phyloP scores from a whole-genome alignment of 2,329 filamentous ascomycete species.

The Ceratocystis albifundus region DNA sequence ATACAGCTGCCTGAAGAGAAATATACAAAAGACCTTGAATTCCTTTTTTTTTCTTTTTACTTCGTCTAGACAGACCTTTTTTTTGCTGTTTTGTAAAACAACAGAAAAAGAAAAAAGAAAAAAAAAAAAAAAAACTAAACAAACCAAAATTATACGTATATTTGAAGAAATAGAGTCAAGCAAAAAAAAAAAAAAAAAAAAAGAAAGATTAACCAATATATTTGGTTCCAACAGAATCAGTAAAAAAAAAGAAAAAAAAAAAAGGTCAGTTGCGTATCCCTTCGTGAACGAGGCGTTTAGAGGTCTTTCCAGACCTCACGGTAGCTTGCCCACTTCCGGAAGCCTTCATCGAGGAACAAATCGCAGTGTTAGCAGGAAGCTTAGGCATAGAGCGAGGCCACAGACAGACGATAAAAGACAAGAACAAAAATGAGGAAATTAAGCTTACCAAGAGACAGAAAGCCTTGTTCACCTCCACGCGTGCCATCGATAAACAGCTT shows the following conservation, averaged over 20 bases:
- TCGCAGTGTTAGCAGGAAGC: neutral
- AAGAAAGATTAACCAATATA: neutral
- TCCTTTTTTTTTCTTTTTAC: neutral
- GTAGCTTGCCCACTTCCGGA: slow-evolving; percentile 48
- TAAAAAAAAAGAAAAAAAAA: no score
- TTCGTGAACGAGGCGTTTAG: neutral
- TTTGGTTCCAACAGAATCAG: neutral
- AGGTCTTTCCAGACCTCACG: slow-evolving; percentile 43
- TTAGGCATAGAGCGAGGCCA: neutral
- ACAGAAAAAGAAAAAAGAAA: neutral
- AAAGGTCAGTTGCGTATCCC: neutral
- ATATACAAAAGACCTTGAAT: no score
- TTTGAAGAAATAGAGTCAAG: neutral
- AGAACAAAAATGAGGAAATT: neutral
- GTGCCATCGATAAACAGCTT: slow-evolving; percentile 46
- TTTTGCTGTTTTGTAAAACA: neutral
- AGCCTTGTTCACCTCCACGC: slow-evolving; percentile 39
- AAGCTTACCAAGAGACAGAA: slow-evolving; percentile 42
- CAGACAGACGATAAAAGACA: neutral
- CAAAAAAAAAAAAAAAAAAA: slow-evolving; percentile 5
- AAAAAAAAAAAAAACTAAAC: neutral
- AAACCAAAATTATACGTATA: neutral
- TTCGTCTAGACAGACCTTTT: neutral
- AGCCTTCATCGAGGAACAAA: slow-evolving; percentile 34
- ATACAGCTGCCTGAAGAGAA: no score